These are phyloP conservation scores for Emmonsiellopsis sp. DNA, from an alignment of 2,329 filamentous ascomycete species.

Conservation along the genomic window DNA sequence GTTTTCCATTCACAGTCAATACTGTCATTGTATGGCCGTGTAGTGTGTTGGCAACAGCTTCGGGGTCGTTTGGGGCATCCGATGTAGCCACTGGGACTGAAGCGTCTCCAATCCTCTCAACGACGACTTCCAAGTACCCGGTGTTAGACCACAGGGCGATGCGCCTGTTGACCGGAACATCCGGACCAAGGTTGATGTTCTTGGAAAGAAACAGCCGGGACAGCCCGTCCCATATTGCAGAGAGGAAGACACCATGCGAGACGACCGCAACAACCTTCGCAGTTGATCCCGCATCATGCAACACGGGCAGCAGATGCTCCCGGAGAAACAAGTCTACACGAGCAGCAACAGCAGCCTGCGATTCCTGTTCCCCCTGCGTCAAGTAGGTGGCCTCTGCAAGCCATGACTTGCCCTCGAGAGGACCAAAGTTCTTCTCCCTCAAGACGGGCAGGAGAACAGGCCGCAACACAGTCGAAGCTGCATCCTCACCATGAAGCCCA, in stretches of 20 bases:
- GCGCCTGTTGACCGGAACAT: constrained; percentile 22
- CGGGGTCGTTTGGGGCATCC: neutral
- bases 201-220: constrained; percentile 44
- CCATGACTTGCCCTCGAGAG: constrained; percentile 26
- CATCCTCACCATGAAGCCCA: constrained; percentile 1
- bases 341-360: constrained; percentile 54
- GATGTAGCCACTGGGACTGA: neutral
- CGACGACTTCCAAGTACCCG: constrained; percentile 48
- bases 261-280: constrained; percentile 55
- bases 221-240: constrained; percentile 57
- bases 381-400: constrained; percentile 20
- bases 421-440: constrained; percentile 34
- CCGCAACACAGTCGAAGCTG: constrained; percentile 1
- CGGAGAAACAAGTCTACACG: constrained; percentile 61
- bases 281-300: constrained; percentile 27
- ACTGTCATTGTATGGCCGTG: constrained; percentile 44
- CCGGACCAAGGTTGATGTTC: constrained; percentile 36
- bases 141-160: constrained; percentile 58
- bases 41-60: constrained; percentile 4
- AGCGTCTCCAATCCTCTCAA: neutral
- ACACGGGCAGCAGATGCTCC: constrained; percentile 50
- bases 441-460: constrained; percentile 17
- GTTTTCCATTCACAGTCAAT: constrained; percentile 56
- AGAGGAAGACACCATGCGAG: constrained; percentile 75
- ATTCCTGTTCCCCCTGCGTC: constrained; percentile 55